These are phyloP conservation scores for Prunus fruticosa DNA, from an alignment of 306 rosid species.

Conservation along the genomic window DNA sequence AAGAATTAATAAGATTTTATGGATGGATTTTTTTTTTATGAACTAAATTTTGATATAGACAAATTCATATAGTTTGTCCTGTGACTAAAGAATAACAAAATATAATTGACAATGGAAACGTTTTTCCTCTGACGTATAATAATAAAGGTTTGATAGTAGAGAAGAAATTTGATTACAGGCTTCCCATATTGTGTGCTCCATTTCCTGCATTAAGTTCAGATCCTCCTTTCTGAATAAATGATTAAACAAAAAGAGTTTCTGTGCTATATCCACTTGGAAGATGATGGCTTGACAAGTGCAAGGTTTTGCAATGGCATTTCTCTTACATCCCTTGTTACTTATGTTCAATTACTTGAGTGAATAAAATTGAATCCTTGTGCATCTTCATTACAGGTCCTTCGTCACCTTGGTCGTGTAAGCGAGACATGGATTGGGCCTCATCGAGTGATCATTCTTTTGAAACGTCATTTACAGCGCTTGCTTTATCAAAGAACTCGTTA, in stretches of 20 bases:
- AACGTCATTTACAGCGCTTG: slow-evolving; percentile 45
- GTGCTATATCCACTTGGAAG: not conserved
- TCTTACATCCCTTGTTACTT: not conserved
- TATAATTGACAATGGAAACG: no score
- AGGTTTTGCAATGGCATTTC: not conserved
- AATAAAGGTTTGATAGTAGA: no score
- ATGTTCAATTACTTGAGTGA: not conserved
- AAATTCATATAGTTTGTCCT: no score
- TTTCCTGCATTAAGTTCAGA: no score
- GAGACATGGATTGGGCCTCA: slow-evolving; percentile 82
- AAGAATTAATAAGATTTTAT: no score
- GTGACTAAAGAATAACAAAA: no score
- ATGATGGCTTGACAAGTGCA: not conserved
- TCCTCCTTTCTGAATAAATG: no score
- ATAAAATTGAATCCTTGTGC: not conserved
- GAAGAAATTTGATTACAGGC: no score
- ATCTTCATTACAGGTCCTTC: slow-evolving; percentile 66
- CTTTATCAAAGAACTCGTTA: not conserved
- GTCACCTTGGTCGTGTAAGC: slow-evolving; percentile 85
- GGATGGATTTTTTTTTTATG: no score
- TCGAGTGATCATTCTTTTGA: slow-evolving; percentile 66
- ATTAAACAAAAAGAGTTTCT: not conserved
- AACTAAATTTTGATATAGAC: no score
- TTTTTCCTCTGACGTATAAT: no score
- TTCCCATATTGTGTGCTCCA: no score